A percentile compares a stretch with the other conserved stretches of the same genome.
phyloP scores from a whole-genome alignment of 495 filamentous ascomycete species.

The Staphylotrichum tortipilum region DNA sequence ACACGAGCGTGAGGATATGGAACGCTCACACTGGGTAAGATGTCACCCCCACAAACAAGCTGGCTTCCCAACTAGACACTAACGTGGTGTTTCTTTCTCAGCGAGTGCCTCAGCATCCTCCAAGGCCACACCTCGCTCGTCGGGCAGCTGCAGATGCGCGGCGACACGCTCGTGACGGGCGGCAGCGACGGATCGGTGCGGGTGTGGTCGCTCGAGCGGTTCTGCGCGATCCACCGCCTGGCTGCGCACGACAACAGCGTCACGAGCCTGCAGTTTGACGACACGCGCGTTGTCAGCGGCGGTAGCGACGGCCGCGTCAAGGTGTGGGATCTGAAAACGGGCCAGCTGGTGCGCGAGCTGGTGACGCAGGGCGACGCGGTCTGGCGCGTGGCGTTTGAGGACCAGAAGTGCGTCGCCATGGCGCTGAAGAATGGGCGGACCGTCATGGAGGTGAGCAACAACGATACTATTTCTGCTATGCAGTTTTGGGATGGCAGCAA shows the following conservation, averaged over 20 bases:
- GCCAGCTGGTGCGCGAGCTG: slow-evolving; percentile 82
- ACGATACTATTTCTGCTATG: neutral
- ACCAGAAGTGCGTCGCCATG: slow-evolving; percentile 96
- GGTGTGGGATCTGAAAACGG: slow-evolving; percentile 90
- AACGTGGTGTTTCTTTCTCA: too few species aligned
- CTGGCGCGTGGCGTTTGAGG: slow-evolving; percentile 96
- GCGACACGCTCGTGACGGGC: slow-evolving; percentile 88
- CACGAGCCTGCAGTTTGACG: slow-evolving; percentile 93
- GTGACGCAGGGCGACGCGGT: slow-evolving; percentile 86
- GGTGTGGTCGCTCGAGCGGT: slow-evolving; percentile 86
- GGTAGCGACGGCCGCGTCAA: slow-evolving; percentile 95
- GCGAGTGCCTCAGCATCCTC: slow-evolving; percentile 78
- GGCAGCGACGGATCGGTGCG: slow-evolving; percentile 92
- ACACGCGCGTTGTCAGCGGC: slow-evolving; percentile 85
- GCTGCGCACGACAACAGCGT: slow-evolving; percentile 99
- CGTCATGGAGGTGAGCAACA: slow-evolving; percentile 87
- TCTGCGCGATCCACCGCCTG: slow-evolving; percentile 82
- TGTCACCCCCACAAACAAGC: neutral
- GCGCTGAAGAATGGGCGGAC: slow-evolving; percentile 73
- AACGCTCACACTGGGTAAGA: slow-evolving; percentile 80
- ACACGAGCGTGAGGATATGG: slow-evolving; percentile 96
- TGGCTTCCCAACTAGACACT: neutral
- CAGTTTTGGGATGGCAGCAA: too few species aligned
- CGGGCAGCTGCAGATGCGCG: slow-evolving; percentile 93
- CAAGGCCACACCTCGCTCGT: slow-evolving; percentile 96